phyloP scores from a whole-genome alignment of 768 basidiomycete species.

The Phylloporus rhodoxanthus region DNA sequence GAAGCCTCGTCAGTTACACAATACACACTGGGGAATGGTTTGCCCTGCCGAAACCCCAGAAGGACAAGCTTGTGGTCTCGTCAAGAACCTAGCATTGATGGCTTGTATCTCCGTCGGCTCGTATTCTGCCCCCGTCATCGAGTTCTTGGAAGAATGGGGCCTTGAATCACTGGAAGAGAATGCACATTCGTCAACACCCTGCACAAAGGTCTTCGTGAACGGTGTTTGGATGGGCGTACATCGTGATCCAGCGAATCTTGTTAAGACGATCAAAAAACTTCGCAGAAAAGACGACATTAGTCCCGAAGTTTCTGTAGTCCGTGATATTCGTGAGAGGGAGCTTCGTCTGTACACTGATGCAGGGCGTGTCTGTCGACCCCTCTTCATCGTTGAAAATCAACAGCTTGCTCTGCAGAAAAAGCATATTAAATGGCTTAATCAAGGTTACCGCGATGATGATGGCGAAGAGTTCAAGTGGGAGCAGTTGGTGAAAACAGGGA shows the following conservation, averaged over 20 bases:
- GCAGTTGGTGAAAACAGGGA: conserved; percentile 75
- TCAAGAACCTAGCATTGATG: conserved; percentile 98
- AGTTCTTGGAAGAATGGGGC: conserved; percentile 99
- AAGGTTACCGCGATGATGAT: conserved; percentile 54
- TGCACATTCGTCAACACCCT: conserved; percentile 72
- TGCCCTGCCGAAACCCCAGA: conserved; percentile 99
- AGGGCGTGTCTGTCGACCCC: conserved; percentile 91
- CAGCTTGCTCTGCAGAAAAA: conserved; percentile 78
- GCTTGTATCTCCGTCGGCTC: conserved; percentile 97
- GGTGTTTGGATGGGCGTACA: conserved; percentile 99
- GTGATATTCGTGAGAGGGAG: conserved; percentile 95
- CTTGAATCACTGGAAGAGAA: conserved; percentile 93
- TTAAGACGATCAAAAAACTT: conserved; percentile 88
- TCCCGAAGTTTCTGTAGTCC: conserved; percentile 93
- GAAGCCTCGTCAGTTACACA: conserved; percentile 97
- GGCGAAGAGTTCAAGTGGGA: conserved; percentile 73
- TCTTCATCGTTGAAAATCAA: conserved; percentile 95
- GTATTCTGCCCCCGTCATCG: conserved; percentile 90
- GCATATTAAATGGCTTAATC: conserved; percentile 68
- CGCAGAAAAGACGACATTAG: conserved; percentile 93
- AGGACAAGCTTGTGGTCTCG: conserved; percentile 98
- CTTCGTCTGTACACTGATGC: conserved; percentile 93
- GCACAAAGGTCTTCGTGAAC: conserved; percentile 97
- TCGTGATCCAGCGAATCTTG: conserved; percentile 86
- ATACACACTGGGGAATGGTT: conserved; percentile 99